Conservation (phyloP, 768 basidiomycete genomes). For the Baorangia bicolor region DNA sequence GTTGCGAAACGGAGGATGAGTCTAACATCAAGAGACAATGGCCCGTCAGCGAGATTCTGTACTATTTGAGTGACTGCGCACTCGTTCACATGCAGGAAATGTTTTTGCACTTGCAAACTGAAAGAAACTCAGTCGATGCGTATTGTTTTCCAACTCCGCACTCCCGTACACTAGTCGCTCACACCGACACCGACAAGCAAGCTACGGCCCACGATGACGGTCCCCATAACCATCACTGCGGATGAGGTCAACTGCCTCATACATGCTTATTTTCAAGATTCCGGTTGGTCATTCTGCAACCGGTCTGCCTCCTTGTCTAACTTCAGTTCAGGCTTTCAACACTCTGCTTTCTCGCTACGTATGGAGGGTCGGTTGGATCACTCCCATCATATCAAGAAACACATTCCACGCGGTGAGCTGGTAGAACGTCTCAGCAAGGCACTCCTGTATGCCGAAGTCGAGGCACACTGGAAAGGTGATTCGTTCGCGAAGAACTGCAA, state of each 20-base stretch:
- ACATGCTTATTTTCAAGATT: conserved; percentile 81
- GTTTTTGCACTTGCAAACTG: background rate
- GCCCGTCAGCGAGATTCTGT: background rate
- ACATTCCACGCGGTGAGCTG: conserved; percentile 79
- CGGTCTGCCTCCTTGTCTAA: conserved; percentile 7
- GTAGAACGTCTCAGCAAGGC: conserved; percentile 80
- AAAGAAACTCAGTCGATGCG: background rate
- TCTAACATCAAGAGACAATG: background rate
- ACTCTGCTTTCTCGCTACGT: conserved; percentile 79
- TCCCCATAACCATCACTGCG: conserved; percentile 64
- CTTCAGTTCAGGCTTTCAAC: conserved; percentile 60
- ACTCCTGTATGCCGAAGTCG: conserved; percentile 77
- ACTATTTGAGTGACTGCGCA: background rate
- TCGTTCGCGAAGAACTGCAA: conserved; percentile 64
- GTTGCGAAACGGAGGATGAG: background rate
- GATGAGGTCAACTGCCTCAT: conserved; percentile 87
- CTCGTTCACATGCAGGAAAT: background rate
- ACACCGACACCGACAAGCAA: background rate
- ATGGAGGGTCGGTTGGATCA: conserved; percentile 71
- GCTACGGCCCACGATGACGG: conserved; percentile 29
- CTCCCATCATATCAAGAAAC: conserved; percentile 66
- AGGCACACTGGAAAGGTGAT: conserved; percentile 76
- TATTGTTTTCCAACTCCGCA: conserved; percentile 30
- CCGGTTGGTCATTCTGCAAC: conserved; percentile 45
- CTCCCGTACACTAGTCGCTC: background rate